Base-by-base conservation (phyloP, 345 rosid species). In the Syzygium oleosum region DNA sequence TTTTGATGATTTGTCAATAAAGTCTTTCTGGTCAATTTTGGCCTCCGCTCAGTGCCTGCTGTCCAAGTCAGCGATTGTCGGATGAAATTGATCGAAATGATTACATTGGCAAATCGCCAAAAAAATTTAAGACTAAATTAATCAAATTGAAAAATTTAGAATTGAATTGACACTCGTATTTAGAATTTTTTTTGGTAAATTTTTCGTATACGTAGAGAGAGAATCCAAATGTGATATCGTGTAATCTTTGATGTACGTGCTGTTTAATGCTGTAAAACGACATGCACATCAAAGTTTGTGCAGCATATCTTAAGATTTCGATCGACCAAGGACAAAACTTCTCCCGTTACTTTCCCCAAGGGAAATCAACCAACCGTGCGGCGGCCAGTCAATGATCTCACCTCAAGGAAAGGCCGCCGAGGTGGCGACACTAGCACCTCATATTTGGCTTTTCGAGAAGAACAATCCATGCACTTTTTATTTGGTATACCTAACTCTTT, bases 11-110 rank as follows among this genome's bases (percentile, higher is more conserved):
- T 23, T 56, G 13, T 4, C 1, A 65, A 31, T 65, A 29, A 29
- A 65, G 1, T 65, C 3, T 16, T 16, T 31, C 19, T 11, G 4
- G 0, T 1, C 22, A 31, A 31, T 65, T 65, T 65, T 31, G 46
- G 5, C 46, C 46, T 43, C 46, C 46, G 6, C 46, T 43, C 46
- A 43, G 7, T 1, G 46, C 46, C 7, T 43, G 1, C 1, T 6
- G 46, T 43, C 7, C 46, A 43, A 43, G 7, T 43, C 1, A 43
- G 7, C 46, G 0, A 0, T n/a, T 7, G 2, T 63, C 17, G 0
- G 2, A 4, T 2, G 29, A 63, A 63, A 63, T 63, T 15, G 5
- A 16, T 8, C 77, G 2, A 7, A n/a, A 15, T 14, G 21, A 2
- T 2, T 29, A 15, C 1, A 43, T 43, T 43, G 46, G 7, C 46